Conservation (phyloP, 352 stramenopile species). For the Hyaloperonospora arabidopsidis region DNA sequence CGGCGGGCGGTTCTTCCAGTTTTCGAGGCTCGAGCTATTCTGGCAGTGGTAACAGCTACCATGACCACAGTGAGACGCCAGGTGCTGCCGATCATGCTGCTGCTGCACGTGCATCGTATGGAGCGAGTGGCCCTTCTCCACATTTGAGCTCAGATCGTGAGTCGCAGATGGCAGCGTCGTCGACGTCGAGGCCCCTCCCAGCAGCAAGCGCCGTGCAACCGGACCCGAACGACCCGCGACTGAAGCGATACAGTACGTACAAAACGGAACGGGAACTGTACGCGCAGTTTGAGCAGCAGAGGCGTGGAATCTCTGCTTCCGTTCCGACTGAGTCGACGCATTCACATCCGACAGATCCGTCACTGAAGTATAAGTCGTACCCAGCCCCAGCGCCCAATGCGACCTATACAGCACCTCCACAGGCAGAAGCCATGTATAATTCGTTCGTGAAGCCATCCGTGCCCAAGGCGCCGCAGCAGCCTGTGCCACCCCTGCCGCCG, state of each 20-base stretch:
- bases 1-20: constrained; percentile 10
- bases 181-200: constrained; percentile 20
- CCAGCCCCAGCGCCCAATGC: constrained; percentile 36
- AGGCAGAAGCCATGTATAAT: constrained; percentile 38
- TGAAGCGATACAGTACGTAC: constrained; percentile 66
- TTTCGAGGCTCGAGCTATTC: constrained; percentile 19
- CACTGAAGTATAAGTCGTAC: constrained; percentile 55
- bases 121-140: constrained; percentile 16
- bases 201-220: constrained; percentile 21
- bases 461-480: constrained; percentile 27
- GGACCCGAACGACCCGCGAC: constrained; percentile 54
- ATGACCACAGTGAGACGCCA: constrained; percentile 13
- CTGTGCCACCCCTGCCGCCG: constrained; percentile 45
- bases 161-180: constrained; percentile 19
- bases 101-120: constrained; percentile 20
- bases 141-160: constrained; percentile 13
- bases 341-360: constrained; percentile 40
- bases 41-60: constrained; percentile 23
- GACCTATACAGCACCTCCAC: constrained; percentile 29
- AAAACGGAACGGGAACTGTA: constrained; percentile 79
- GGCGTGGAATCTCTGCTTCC: constrained; percentile 21
- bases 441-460: constrained; percentile 34
- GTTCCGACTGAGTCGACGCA: constrained; percentile 33
- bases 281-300: constrained; percentile 57
- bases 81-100: constrained; percentile 27